Base-by-base conservation (phyloP, 1,139 yeast species). In the Scheffersomyces insectosa region DNA sequence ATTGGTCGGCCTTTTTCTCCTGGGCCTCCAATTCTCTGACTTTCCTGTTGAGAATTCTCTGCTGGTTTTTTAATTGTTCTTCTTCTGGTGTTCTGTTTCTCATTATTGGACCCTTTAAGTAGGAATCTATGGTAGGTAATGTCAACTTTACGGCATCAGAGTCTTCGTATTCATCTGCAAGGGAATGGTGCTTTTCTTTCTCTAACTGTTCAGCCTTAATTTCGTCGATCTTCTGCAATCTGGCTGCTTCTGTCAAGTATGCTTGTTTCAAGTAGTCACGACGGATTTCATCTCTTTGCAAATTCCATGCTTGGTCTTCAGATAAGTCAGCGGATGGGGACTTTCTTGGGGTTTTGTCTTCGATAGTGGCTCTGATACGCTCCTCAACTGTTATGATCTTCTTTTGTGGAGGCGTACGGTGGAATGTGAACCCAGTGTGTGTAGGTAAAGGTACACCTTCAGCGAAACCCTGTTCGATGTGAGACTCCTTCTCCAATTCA, bases 101-200 rank as follows among this genome's bases (percentile, higher is more conserved):
- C 72, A 90, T 79, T 48, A 89, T 68, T 13, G 91, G 87, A 3
- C 88, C 88, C 32, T 78, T 62, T 50, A 86, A 69, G 51, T 85
- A 75, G 35, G 80, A 74, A 55, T 86, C 91, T 49, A 90, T 73
- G 2, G 96, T 87, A 37, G 97, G 97, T 42, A 88, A 73, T 1
- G 96, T 87, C 55, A 85, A 76, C 54, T 70, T 68, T 37, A 83
- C 76, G 15, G 89, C 83, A 42, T 51, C 52, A 35, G 61, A 38
- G 43, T 52, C 49, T 42, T 49, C 56, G 42, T 72, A 62, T 20
- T 55, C 52, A 12, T 65, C 66, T 13, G 50, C 46, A 34, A 54
- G 49, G 28, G 56, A 55, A 54, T 68, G 49, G 56, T 62, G 59
- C 42, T 51, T 57, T 41, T 53, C 68, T 48, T 56, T 63, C 35